phyloP scores from a whole-genome alignment of 1,139 yeast species.

The Blastobotrys indianensis region DNA sequence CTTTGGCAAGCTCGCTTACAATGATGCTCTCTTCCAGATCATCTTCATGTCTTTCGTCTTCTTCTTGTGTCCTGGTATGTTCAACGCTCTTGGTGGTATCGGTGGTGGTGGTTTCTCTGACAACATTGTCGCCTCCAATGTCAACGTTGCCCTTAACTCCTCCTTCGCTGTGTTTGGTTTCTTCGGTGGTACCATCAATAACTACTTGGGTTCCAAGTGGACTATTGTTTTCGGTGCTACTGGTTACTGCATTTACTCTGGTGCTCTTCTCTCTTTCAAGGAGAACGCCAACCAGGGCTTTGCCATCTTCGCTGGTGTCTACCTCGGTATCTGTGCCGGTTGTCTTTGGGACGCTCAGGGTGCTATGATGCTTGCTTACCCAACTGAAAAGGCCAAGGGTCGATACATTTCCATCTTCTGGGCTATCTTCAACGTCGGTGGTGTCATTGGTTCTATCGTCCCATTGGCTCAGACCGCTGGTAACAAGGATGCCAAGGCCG shows the following conservation, averaged over 20 bases:
- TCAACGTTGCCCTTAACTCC: conserved; percentile 49
- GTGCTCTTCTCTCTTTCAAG: conserved; percentile 45
- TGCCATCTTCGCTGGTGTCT: conserved; percentile 54
- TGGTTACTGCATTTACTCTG: conserved; percentile 52
- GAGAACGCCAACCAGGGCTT: conserved; percentile 48
- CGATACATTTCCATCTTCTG: conserved; percentile 49
- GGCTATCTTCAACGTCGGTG: conserved; percentile 60
- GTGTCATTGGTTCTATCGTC: conserved; percentile 38
- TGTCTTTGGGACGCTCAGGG: conserved; percentile 60
- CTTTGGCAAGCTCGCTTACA: conserved; percentile 12
- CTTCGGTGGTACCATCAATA: conserved; percentile 54
- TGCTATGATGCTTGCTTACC: conserved; percentile 50
- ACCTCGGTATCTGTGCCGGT: conserved; percentile 52
- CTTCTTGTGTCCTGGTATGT: conserved; percentile 43
- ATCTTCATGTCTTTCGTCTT: conserved; percentile 28
- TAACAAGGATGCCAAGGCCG: conserved; percentile 32
- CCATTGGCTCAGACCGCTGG: conserved; percentile 21
- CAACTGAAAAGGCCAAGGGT: conserved; percentile 52
- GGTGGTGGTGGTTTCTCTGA: conserved; percentile 42
- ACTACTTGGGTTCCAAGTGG: conserved; percentile 45
- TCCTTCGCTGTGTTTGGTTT: conserved; percentile 50
- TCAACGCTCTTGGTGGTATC: conserved; percentile 49
- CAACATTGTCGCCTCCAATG: conserved; percentile 41
- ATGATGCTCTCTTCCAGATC: conserved; percentile 24
- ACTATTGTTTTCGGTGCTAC: conserved; percentile 50